phyloP scores from a whole-genome alignment of 495 filamentous ascomycete species.

The Lasiosphaeria hispida region DNA sequence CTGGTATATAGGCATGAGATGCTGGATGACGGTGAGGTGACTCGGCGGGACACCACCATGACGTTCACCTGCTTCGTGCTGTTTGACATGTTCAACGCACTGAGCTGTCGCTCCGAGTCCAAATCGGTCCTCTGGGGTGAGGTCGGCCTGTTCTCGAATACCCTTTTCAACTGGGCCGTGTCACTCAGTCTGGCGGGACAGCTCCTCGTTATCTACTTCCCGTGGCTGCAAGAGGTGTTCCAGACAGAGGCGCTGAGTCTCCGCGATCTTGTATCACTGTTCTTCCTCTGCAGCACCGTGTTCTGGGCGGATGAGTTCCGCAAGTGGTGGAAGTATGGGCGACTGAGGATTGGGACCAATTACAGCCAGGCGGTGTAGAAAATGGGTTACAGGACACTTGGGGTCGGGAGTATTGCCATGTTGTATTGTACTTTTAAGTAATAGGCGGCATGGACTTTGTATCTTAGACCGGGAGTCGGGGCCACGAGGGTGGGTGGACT shows the following conservation, averaged over 20 bases:
- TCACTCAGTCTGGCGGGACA: conserved; percentile 80
- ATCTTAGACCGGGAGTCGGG: too few species aligned
- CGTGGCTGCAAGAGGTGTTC: conserved; percentile 88
- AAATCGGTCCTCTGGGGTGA: conserved; percentile 88
- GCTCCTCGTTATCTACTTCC: conserved; percentile 86
- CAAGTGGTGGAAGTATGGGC: conserved; percentile 64
- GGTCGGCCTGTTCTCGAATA: conserved; percentile 75
- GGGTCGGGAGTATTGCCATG: neutral
- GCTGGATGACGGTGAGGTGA: conserved; percentile 73
- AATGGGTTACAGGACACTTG: neutral
- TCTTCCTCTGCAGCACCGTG: conserved; percentile 76
- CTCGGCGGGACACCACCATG: conserved; percentile 95
- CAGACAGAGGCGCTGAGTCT: conserved; percentile 84
- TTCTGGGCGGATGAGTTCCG: conserved; percentile 93
- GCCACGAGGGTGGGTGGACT: too few species aligned
- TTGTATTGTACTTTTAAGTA: conserved; percentile 4
- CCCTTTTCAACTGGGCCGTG: conserved; percentile 95
- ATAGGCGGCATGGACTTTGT: neutral
- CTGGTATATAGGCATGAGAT: conserved; percentile 89
- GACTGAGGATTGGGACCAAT: conserved; percentile 36
- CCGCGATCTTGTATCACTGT: conserved; percentile 66
- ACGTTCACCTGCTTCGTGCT: conserved; percentile 98
- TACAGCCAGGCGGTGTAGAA: conserved; percentile 51
- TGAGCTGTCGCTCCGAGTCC: conserved; percentile 86
- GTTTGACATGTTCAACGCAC: conserved; percentile 98